Evolutionary conservation across 495 filamentous ascomycete genomes (phyloP).

Genomic region (Xylaria nigripes): DNA sequence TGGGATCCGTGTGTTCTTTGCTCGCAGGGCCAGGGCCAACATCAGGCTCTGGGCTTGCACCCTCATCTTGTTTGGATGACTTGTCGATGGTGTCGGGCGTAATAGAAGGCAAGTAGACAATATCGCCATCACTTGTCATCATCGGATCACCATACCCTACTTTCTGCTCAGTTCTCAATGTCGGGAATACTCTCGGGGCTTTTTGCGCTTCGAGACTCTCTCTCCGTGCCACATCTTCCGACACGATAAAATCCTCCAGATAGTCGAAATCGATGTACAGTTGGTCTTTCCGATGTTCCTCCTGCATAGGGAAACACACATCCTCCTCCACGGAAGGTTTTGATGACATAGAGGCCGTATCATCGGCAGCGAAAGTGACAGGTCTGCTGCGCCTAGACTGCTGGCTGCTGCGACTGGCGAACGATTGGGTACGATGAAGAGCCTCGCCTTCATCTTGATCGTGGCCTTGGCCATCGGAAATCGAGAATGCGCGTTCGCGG

Average conservation of each 20-base stretch:
- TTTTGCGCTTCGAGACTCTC: constrained; percentile 28
- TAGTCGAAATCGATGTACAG: constrained; percentile 77
- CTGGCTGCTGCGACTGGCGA: constrained; percentile 49
- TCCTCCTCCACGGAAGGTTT: constrained; percentile 65
- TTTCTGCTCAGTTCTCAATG: constrained; percentile 38
- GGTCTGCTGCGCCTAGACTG: constrained; percentile 35
- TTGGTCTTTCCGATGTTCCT: constrained; percentile 36
- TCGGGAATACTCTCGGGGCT: constrained; percentile 50
- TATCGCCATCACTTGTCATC: constrained; percentile 42
- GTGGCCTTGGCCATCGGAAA: constrained; percentile 33
- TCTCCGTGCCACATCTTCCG: constrained; percentile 44
- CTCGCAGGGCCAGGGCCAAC: not conserved
- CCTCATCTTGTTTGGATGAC: constrained; percentile 4
- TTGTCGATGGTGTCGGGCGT: constrained; percentile 32
- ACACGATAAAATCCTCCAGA: constrained; percentile 68
- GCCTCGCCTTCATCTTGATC: constrained; percentile 51
- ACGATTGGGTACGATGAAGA: constrained; percentile 64
- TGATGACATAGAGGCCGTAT: constrained; percentile 42
- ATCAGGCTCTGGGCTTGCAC: constrained; percentile 11
- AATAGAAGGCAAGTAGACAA: constrained; percentile 38
- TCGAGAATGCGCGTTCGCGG: constrained; percentile 48
- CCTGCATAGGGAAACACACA: constrained; percentile 67
- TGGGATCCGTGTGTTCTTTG: constrained; percentile 45
- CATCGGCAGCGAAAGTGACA: constrained; percentile 36
- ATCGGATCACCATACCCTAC: constrained; percentile 14